Conservation (phyloP, 257 asterid genomes). For the Agastache rugosa region DNA sequence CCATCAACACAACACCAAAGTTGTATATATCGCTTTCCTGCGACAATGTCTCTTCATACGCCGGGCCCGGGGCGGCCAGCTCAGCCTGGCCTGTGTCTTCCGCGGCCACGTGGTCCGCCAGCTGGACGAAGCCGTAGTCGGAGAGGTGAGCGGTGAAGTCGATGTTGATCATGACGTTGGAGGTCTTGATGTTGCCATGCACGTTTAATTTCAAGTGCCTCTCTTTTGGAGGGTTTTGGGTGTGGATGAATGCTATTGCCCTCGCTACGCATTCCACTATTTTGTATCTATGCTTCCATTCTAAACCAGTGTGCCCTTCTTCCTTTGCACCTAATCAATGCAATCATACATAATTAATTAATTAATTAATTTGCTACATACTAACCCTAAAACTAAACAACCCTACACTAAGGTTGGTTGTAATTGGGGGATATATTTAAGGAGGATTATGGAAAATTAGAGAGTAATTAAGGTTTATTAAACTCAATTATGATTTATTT, state of each 20-base stretch:
- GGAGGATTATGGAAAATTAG: too few species aligned
- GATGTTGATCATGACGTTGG: slow-evolving; percentile 55
- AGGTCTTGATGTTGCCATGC: slow-evolving; percentile 66
- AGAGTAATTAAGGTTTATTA: too few species aligned
- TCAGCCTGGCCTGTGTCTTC: slow-evolving; percentile 41
- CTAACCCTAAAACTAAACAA: too few species aligned
- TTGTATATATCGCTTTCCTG: slow-evolving; percentile 53
- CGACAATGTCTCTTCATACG: slow-evolving; percentile 28
- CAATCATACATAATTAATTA: too few species aligned
- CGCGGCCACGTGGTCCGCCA: slow-evolving; percentile 46
- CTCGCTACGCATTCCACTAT: slow-evolving; percentile 47
- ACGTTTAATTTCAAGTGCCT: slow-evolving; percentile 48
- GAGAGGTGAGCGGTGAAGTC: slow-evolving; percentile 57
- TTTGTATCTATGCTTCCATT: slow-evolving; percentile 54
- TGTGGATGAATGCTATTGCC: slow-evolving; percentile 58
- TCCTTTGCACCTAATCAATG: slow-evolving; percentile 53
- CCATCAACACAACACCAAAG: slow-evolving; percentile 59
- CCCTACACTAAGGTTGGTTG: too few species aligned
- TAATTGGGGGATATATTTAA: too few species aligned
- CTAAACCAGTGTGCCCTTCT: slow-evolving; percentile 54
- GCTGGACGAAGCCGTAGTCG: slow-evolving; percentile 56
- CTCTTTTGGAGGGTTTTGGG: slow-evolving; percentile 46
- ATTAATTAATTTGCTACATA: too few species aligned
- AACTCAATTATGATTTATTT: too few species aligned
- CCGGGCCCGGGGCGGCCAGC: background rate